Evolutionary conservation across 805 yeast genomes (phyloP).

Genomic region (Barnettozyma wickerhamii): DNA sequence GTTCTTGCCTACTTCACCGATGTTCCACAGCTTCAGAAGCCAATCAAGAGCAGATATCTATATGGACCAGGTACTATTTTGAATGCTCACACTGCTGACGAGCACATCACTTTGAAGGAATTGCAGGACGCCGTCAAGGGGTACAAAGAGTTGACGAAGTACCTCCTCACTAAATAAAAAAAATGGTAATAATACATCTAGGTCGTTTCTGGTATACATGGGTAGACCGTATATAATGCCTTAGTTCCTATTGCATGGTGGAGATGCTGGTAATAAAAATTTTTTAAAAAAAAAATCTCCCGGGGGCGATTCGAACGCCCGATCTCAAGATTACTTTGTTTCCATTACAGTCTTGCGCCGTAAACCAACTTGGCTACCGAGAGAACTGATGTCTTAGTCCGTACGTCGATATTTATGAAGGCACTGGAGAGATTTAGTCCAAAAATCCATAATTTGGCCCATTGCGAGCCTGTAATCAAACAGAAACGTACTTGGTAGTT

Average conservation of each 20-base stretch:
- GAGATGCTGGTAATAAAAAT: not conserved
- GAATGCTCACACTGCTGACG: slow-evolving; percentile 58
- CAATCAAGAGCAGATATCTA: slow-evolving; percentile 37
- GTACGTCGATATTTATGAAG: too few relatives aligned
- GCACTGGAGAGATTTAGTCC: too few relatives aligned
- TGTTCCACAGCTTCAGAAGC: slow-evolving; percentile 37
- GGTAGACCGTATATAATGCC: too few relatives aligned
- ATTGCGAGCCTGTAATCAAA: too few relatives aligned
- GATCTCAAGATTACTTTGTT: slow-evolving; percentile 18
- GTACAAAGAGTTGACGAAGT: slow-evolving; percentile 32
- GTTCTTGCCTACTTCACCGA: slow-evolving; percentile 51
- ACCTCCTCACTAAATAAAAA: slow-evolving; percentile 10
- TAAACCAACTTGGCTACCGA: slow-evolving; percentile 23
- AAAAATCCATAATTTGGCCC: too few relatives aligned
- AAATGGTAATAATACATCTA: too few relatives aligned
- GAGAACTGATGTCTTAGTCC: slow-evolving; percentile 12
- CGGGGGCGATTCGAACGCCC: slow-evolving; percentile 23
- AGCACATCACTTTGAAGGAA: slow-evolving; percentile 44
- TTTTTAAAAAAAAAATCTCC: slow-evolving; percentile 14
- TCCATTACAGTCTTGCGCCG: slow-evolving; percentile 22
- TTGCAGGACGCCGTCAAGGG: slow-evolving; percentile 48
- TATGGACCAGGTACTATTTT: slow-evolving; percentile 66
- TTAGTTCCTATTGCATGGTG: not conserved
- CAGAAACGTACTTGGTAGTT: too few relatives aligned
- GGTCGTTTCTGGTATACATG: too few relatives aligned